phyloP scores from a whole-genome alignment of 2,329 filamentous ascomycete species.

The Exophiala xenobiotica region DNA sequence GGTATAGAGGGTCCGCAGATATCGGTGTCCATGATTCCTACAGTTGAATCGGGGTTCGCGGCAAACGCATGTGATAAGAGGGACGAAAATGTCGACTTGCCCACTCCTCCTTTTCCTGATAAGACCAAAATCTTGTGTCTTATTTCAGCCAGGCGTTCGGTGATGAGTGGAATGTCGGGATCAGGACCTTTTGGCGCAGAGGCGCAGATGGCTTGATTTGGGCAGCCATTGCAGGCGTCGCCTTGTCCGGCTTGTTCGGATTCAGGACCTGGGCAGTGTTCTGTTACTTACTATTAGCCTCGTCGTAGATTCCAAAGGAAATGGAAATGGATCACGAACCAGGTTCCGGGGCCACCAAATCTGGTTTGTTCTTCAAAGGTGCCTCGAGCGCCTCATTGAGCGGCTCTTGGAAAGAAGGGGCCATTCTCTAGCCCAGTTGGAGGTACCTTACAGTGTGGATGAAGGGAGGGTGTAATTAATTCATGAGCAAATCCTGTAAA shows the following conservation, averaged over 20 bases:
- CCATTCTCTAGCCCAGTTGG: conserved; percentile 56
- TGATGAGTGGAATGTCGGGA: conserved; percentile 87
- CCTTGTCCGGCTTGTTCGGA: conserved; percentile 57
- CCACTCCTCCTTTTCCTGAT: conserved; percentile 93
- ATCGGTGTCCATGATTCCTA: conserved; percentile 97
- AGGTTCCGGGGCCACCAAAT: conserved; percentile 90
- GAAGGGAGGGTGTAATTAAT: too few species aligned
- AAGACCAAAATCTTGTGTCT: conserved; percentile 91
- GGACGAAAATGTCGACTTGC: conserved; percentile 90
- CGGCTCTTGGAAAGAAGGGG: conserved; percentile 75
- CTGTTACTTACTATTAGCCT: conserved; percentile 38
- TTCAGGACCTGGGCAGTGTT: conserved; percentile 84
- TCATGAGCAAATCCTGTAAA: too few species aligned
- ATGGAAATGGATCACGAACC: conserved; percentile 45
- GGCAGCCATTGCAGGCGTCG: conserved; percentile 90
- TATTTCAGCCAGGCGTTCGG: conserved; percentile 74
- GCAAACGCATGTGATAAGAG: conserved; percentile 89
- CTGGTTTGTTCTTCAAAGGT: conserved; percentile 73
- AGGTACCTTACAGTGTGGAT: background rate
- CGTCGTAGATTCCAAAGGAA: background rate
- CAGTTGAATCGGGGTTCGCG: conserved; percentile 70
- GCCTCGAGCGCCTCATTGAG: conserved; percentile 71
- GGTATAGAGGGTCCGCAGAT: conserved; percentile 95
- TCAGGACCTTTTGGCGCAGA: conserved; percentile 93
- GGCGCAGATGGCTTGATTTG: conserved; percentile 93